Percentiles rank a stretch among this genome's conserved stretches.
Evolutionary conservation across 768 basidiomycete species (phyloP).

Genomic region (Pleurotus cornucopiae): DNA sequence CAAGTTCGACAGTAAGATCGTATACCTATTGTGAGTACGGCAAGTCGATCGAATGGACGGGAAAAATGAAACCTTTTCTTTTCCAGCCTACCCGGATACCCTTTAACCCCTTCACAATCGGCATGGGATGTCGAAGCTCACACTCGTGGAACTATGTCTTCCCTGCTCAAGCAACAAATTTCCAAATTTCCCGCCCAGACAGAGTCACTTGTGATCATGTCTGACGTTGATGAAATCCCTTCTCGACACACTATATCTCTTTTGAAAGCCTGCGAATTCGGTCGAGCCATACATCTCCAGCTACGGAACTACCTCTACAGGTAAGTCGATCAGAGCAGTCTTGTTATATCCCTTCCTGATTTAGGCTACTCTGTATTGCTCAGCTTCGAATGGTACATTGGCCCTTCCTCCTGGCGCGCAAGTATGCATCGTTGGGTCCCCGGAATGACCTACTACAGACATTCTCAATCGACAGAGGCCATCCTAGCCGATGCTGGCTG

Average conservation of each 20-base stretch:
- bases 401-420: slow-evolving; percentile 52
- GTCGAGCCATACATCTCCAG: slow-evolving; percentile 52
- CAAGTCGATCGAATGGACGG: neutral
- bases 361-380: too few relatives aligned
- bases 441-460: slow-evolving; percentile 37
- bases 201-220: slow-evolving; percentile 50
- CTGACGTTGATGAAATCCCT: slow-evolving; percentile 63
- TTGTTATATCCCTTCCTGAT: too few relatives aligned
- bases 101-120: slow-evolving; percentile 34
- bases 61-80: neutral
- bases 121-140: slow-evolving; percentile 49
- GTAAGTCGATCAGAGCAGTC: too few relatives aligned
- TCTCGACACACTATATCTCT: slow-evolving; percentile 46
- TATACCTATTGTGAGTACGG: slow-evolving; percentile 40
- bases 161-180: slow-evolving; percentile 36
- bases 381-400: slow-evolving; percentile 57
- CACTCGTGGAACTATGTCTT: slow-evolving; percentile 46
- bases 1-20: slow-evolving; percentile 50
- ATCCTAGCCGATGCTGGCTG: slow-evolving; percentile 62
- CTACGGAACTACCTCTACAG: slow-evolving; percentile 59
- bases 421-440: slow-evolving; percentile 44
- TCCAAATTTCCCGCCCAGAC: slow-evolving; percentile 22
- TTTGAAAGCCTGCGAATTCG: slow-evolving; percentile 50
- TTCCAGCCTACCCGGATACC: slow-evolving; percentile 39
- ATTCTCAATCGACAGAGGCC: slow-evolving; percentile 41